A percentile compares a stretch with the other conserved stretches of the same genome.
Conservation (phyloP, 768 basidiomycete genomes). For the Leccinum arenicola region DNA sequence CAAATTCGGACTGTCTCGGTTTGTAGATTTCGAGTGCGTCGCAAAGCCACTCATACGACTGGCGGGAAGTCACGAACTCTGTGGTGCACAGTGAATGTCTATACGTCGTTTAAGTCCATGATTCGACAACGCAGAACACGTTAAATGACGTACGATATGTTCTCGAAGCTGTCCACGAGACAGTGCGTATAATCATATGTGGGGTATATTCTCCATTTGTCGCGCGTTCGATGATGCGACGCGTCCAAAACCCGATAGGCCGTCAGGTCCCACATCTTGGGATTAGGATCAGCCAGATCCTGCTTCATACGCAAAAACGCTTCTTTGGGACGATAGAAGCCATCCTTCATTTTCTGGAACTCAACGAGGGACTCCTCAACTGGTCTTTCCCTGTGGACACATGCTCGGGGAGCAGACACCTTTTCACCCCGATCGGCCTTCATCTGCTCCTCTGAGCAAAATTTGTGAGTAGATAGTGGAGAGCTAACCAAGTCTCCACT, state of each 20-base stretch:
- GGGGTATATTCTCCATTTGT: constrained; percentile 96
- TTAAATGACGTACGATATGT: constrained; percentile 80
- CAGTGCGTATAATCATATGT: constrained; percentile 99
- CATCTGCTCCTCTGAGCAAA: constrained; percentile 80
- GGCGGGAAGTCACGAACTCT: constrained; percentile 93
- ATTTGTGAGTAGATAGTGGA: constrained; percentile 1
- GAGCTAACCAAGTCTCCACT: constrained; percentile 31
- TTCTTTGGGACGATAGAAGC: constrained; percentile 87
- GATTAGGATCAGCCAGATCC: constrained; percentile 88
- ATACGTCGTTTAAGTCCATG: not conserved
- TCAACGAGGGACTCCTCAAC: constrained; percentile 83
- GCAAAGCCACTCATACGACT: constrained; percentile 99
- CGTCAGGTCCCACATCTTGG: constrained; percentile 99
- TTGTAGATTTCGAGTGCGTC: constrained; percentile 98
- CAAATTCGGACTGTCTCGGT: constrained; percentile 95
- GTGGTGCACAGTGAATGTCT: constrained; percentile 97
- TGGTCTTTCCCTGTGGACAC: constrained; percentile 83
- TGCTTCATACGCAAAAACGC: constrained; percentile 97
- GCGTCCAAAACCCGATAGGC: constrained; percentile 92
- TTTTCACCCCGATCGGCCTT: constrained; percentile 85
- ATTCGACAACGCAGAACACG: not conserved
- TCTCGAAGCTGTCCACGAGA: constrained; percentile 96
- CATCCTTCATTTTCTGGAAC: constrained; percentile 90
- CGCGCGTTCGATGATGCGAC: constrained; percentile 89
- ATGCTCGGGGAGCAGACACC: constrained; percentile 75